Conservation (phyloP, 306 rosid species). For the Cajanus cajan region DNA sequence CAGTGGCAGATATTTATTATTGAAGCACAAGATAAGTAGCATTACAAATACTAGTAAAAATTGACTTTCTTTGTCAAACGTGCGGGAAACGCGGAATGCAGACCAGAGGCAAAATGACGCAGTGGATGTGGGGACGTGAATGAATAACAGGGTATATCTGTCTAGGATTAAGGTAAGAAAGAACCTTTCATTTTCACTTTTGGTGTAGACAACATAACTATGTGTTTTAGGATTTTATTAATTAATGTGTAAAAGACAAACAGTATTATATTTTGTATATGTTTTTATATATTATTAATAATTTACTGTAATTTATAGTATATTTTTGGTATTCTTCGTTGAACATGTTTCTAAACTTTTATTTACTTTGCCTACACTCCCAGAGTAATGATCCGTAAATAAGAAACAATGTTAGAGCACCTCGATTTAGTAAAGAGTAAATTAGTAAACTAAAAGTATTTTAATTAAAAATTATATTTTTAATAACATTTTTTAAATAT, state of each 20-base stretch:
- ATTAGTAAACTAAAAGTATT: no score
- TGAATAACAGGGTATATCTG: not conserved
- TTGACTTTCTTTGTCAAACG: not conserved
- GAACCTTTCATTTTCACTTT: not conserved
- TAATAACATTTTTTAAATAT: no score
- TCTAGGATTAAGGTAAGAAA: not conserved
- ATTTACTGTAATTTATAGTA: no score
- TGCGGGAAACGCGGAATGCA: conserved; percentile 10
- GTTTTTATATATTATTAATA: no score
- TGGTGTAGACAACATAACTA: not conserved
- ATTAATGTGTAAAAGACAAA: not conserved
- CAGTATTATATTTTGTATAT: no score
- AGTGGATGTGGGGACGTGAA: not conserved
- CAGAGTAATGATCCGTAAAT: no score
- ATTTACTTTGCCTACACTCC: no score
- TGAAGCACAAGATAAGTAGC: not conserved
- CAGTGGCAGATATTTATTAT: not conserved
- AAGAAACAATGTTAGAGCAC: no score
- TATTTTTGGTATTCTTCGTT: no score
- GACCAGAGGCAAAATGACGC: not conserved
- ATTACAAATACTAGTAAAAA: not conserved
- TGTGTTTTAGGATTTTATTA: not conserved
- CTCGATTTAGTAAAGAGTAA: no score
- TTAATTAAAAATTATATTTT: no score
- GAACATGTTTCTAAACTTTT: no score